Evolutionary conservation across 2,329 filamentous ascomycete genomes (phyloP).

Genomic region (Diaporthe ampelina): DNA sequence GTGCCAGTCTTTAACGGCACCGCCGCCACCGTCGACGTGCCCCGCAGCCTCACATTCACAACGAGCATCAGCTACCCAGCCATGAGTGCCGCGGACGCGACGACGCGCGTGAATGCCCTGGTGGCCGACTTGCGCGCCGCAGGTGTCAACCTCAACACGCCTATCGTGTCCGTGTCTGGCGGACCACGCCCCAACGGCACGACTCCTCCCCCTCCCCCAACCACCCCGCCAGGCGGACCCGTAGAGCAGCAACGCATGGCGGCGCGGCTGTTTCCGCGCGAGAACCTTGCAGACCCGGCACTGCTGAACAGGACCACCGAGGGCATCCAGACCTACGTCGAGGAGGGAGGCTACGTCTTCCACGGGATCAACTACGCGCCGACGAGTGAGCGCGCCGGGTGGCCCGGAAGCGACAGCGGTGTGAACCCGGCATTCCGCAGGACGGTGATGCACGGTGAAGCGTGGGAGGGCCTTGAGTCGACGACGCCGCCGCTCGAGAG

Average conservation of each 20-base stretch:
- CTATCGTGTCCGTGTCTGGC: neutral
- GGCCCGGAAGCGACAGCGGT: conserved; percentile 51
- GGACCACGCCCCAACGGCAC: conserved; percentile 6
- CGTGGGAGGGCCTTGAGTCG: conserved; percentile 44
- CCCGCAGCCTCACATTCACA: conserved; percentile 19
- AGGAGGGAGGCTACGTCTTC: conserved; percentile 54
- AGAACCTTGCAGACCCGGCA: conserved; percentile 48
- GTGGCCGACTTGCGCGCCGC: conserved; percentile 15
- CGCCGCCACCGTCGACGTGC: neutral
- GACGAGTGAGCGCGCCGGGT: conserved; percentile 43
- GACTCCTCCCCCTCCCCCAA: neutral
- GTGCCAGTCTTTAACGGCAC: conserved; percentile 7
- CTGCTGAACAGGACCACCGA: conserved; percentile 47
- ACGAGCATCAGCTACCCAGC: conserved; percentile 28
- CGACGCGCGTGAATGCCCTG: neutral
- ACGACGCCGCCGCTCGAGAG: conserved; percentile 3
- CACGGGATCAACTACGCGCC: conserved; percentile 52
- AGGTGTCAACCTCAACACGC: conserved; percentile 1
- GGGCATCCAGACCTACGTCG: conserved; percentile 50
- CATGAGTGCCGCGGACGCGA: conserved; percentile 17
- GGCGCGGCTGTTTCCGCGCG: conserved; percentile 54
- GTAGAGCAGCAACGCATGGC: conserved; percentile 42
- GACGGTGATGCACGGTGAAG: conserved; percentile 54
- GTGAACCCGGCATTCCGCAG: conserved; percentile 65
- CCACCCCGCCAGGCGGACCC: neutral